Conservation (phyloP, 1,139 yeast species). For the Wickerhamomyces sp. region DNA sequence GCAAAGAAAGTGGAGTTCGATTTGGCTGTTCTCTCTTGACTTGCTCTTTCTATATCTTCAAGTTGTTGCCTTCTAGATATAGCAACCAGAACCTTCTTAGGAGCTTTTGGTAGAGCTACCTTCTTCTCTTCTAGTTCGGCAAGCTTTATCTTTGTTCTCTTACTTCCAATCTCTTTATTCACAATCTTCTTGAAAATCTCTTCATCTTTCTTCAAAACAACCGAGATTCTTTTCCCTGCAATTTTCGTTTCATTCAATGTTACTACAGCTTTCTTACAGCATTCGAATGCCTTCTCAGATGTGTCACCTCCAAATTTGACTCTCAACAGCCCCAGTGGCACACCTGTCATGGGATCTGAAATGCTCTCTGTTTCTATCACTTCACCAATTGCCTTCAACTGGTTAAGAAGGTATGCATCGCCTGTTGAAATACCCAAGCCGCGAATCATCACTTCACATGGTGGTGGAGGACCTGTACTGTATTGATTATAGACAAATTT, state of each 20-base stretch:
- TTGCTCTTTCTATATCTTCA: no score
- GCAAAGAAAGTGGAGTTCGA: neutral
- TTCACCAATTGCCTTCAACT: constrained; percentile 61
- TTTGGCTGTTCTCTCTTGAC: neutral
- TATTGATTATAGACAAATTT: constrained; percentile 57
- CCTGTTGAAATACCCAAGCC: constrained; percentile 50
- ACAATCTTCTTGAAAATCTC: constrained; percentile 19
- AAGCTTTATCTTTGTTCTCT: constrained; percentile 9
- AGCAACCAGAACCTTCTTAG: constrained; percentile 14
- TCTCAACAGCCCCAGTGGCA: constrained; percentile 71
- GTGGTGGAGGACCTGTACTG: constrained; percentile 75
- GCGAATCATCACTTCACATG: constrained; percentile 64
- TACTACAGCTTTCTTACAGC: constrained; percentile 38
- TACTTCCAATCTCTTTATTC: constrained; percentile 21
- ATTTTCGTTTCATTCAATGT: constrained; percentile 29
- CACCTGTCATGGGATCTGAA: constrained; percentile 72
- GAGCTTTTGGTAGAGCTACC: constrained; percentile 15
- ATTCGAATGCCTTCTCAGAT: constrained; percentile 45
- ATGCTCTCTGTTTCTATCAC: constrained; percentile 51
- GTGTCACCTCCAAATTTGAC: constrained; percentile 62
- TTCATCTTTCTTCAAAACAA: constrained; percentile 29
- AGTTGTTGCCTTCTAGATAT: no score
- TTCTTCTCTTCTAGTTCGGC: constrained; percentile 12
- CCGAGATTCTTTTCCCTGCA: constrained; percentile 28
- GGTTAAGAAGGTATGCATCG: constrained; percentile 40